These are phyloP conservation scores for Pythium folliculosum DNA, from an alignment of 352 stramenopile genomes.

Conservation along the genomic window DNA sequence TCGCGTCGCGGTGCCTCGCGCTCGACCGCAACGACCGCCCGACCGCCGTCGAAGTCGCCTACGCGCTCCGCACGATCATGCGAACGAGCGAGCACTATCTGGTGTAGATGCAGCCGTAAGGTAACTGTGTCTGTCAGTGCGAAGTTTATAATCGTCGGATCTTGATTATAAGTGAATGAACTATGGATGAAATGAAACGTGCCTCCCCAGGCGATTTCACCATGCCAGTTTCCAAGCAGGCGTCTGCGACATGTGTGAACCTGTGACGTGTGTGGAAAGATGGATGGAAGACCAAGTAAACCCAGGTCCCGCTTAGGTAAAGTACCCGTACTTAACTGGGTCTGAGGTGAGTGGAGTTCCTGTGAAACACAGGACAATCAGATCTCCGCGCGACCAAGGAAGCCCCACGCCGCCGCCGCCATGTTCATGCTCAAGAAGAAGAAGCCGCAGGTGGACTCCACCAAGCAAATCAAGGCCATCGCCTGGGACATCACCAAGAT, in stretches of 20 bases:
- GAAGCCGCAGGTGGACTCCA: constrained; percentile 78
- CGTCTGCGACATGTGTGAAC: constrained; percentile 22
- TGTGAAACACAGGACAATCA: not conserved
- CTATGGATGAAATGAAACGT: too few species aligned
- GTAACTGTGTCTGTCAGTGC: not conserved
- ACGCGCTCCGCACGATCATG: constrained; percentile 36
- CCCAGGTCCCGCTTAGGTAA: not conserved
- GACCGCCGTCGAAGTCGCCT: constrained; percentile 38
- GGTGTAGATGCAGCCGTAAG: constrained; percentile 7
- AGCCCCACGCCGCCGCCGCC: constrained; percentile 9
- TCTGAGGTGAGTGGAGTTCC: constrained; percentile 18
- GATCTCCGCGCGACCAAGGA: not conserved
- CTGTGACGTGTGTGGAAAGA: constrained; percentile 2
- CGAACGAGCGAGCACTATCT: constrained; percentile 26
- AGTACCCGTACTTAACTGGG: constrained; percentile 26
- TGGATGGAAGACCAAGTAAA: not conserved
- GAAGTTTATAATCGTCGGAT: not conserved
- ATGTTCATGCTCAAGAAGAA: constrained; percentile 92
- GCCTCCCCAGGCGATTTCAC: too few species aligned
- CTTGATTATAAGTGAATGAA: not conserved
- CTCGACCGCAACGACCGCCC: constrained; percentile 34
- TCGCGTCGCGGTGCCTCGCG: constrained; percentile 36
- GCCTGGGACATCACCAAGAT: constrained; percentile 79
- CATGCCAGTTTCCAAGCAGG: too few species aligned
- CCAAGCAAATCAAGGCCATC: constrained; percentile 77